Evolutionary conservation across 345 rosid species (phyloP).

Genomic region (Trapa bicornis): DNA sequence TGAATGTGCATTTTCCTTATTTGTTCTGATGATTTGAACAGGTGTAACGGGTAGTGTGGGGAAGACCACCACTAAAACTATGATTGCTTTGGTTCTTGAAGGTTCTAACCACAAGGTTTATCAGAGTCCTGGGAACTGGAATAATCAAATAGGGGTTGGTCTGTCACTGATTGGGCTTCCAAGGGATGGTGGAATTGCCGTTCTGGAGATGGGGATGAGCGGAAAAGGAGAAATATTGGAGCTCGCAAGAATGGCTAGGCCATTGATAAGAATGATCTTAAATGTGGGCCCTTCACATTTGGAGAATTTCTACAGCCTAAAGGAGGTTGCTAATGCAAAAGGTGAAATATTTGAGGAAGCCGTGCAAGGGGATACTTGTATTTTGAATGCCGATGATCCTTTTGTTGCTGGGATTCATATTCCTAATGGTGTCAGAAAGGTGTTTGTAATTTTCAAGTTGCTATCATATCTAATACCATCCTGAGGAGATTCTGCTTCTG

Average conservation of each 20-base stretch:
- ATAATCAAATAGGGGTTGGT: conserved; percentile 22
- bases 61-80: conserved; percentile 21
- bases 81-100: conserved; percentile 20
- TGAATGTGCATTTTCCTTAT: conserved; percentile 11
- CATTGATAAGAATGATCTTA: conserved; percentile 13
- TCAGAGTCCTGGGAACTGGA: conserved; percentile 21
- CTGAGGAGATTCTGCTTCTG: not conserved
- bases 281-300: conserved; percentile 24
- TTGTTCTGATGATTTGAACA: conserved; percentile 11
- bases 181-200: conserved; percentile 8
- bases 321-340: conserved; percentile 12
- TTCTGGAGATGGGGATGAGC: conserved; percentile 29
- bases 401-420: conserved; percentile 14
- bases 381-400: conserved; percentile 25
- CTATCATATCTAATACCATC: not conserved
- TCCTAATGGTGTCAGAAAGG: conserved; percentile 18
- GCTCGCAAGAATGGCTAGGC: conserved; percentile 20
- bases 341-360: conserved; percentile 4
- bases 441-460: not conserved
- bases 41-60: conserved; percentile 22
- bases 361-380: conserved; percentile 14
- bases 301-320: conserved; percentile 16
- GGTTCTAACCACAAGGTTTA: conserved; percentile 9
- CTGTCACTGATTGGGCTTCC: conserved; percentile 17
- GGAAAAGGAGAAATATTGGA: conserved; percentile 24